Evolutionary conservation across 2,329 filamentous ascomycete genomes (phyloP), one percentile per base, ranked within the genome.

Genomic region (Talaromyces marneffei): DNA sequence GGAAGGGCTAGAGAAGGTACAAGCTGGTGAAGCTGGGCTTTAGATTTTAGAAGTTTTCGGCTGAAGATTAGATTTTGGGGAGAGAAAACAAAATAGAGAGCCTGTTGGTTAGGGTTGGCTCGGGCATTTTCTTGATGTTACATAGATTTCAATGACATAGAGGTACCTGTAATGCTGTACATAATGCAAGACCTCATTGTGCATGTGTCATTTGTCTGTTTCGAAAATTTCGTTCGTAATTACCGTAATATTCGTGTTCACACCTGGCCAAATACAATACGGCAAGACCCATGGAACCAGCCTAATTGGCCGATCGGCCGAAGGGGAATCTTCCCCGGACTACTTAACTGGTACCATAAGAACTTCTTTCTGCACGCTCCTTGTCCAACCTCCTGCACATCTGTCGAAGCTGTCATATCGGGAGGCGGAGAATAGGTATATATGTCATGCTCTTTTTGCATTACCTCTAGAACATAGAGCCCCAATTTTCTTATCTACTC

Each of bases 1-100:
- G 60, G 75, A 82, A 64, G 81, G 80, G 9, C 56, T 54, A 23
- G 23, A 33, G 25, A 55, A 62, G 39, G 23, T 35, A 2, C 46
- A 58, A 6, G 14, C 27, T 8, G 46, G 57, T 23, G 44, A 59
- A 40, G 57, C 44, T 42, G 57, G 33, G 9, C 44, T 59, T 9
- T 59, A 33, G 27, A 27, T 35, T 20, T 12, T 14, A 5, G 29
- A 10, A 14, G 23, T 48, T 25, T 35, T n/a, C 7, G 20, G 12
- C 7, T 23, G 18, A 52, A 52, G n/a, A 35, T 52, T 52, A 52
- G 48, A 52, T 10, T 18, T 35, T 12, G 29, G 29, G 14, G 48
- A 52, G 33, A 52, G 48, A 35, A 29, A 5, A 9, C n/a, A 52
- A 29, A 33, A 20, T 33, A 52, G n/a, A 52, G 18, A 20, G 29